Evolutionary conservation across 441 rosid species (phyloP), one percentile per base, ranked within the genome.

Genomic region (Bruguiera hainesii): DNA sequence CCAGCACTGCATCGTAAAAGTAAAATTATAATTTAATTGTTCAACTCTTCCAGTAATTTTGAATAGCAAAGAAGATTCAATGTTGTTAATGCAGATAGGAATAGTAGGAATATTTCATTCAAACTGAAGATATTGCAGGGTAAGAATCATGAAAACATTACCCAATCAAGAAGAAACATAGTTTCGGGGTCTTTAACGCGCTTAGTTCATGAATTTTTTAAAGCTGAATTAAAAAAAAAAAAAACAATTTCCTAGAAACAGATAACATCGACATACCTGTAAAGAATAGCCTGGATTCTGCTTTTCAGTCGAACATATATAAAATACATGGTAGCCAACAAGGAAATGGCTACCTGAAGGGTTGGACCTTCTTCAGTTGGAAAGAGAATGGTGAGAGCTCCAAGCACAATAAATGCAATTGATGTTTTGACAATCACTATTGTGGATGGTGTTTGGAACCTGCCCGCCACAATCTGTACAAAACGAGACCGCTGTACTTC

Each of bases 311-410:
- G 84, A 59, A 88, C 89, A 78, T 92, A 70, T 63, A 90, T 78
- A 78, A 90, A 92, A 80, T 89, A 95, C 62, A 85, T 76, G 33
- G 98, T 85, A 65, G 97, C 90, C 64, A 90, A 69, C 46, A 87
- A 72, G 59, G 98, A 95, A 72, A 92, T 39, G 65, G 83, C 83
- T 65, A 92, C 99, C 77, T 95, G 99, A 64, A 92, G 80, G 23
- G 99, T 90, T 6, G 98, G 99, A 74, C 98, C 98, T 75, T 95
- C 99, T 81, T 95, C 99, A 6, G 99, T 95, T 39, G 99, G 99
- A 76, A 90, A 95, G 61, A 92, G 83, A 74, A 86, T 70, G n/a
- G 99, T 87, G 33, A 92, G 86, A 80, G 78, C 81, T 61, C 83
- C 98, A 53, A 95, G 92, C 55, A 83, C 83, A 37, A 92, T 65